Base-by-base conservation (phyloP, 2,329 filamentous ascomycete genomes). In the Aspergillus quadricinctus region DNA sequence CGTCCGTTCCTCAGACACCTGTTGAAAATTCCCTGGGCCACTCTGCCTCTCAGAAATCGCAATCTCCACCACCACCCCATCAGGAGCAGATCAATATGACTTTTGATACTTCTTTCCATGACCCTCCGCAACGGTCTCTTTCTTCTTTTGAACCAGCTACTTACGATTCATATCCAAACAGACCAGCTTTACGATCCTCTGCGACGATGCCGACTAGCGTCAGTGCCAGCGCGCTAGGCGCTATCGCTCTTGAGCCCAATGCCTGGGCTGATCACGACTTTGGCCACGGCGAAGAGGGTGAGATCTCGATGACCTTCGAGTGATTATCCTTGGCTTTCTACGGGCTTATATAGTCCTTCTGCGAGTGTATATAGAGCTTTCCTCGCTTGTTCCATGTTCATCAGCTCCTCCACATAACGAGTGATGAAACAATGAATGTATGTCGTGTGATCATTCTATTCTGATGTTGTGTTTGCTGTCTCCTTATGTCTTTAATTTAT, bases 301-400 rank as follows among this genome's bases (percentile, higher is more conserved):
- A 91, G 72, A 89, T 93, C 61, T 82, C 83, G 31, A 88, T 93
- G 88, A 91, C 88, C 60, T 93, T 93, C 83, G 89, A 88, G 72
- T 90, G 77, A 76, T 61, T 58, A 59, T 58, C 46, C 45, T 46
- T 11, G 51, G 48, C 41, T 52, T 45, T 2, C n/a, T 23, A 9
- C 35, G 21, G 10, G 14, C 11, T 25, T 48, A 56, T 46, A 54
- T 40, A 54, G n/a, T 25, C 11, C 17, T 49, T 8, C 23, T 9
- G 46, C 46, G 46, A 49, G 19, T 43, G 40, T 21, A 10, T 43
- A 43, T 43, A 43, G 40, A 43, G 8, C 40, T 53, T 14, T 51
- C 37, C 35, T 28, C 4, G 3, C 28, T 46, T 40, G 10, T 54
- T 52, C 49, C 53, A 51, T 52, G 50, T 50, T 54, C 17, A 40